Conservation (phyloP, 2,329 filamentous ascomycete species). For the Fusarium sambucinum region DNA sequence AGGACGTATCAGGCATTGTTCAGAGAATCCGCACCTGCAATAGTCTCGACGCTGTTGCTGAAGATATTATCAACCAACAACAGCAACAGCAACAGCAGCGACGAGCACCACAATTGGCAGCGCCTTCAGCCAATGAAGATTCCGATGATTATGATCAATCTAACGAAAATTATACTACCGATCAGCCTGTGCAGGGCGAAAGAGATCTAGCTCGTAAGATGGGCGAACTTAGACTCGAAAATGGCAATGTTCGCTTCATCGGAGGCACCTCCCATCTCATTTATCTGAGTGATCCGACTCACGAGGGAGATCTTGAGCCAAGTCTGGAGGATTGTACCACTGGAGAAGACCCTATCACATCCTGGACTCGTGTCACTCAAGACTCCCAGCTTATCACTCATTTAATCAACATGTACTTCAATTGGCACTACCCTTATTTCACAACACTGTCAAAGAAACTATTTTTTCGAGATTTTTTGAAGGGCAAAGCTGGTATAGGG, state of each 20-base stretch:
- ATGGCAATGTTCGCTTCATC: conserved; percentile 90
- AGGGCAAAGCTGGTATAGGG: conserved; percentile 70
- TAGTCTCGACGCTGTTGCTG: conserved; percentile 67
- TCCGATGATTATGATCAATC: conserved; percentile 57
- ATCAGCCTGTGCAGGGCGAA: conserved; percentile 69
- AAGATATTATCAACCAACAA: conserved; percentile 60
- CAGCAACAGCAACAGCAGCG: conserved; percentile 53
- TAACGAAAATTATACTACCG: conserved; percentile 56
- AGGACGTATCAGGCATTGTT: conserved; percentile 85
- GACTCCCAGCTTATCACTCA: conserved; percentile 85
- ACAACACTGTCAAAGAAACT: conserved; percentile 87
- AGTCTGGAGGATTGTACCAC: conserved; percentile 61
- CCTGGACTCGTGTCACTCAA: conserved; percentile 88
- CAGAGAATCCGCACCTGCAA: conserved; percentile 89
- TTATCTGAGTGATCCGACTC: conserved; percentile 71
- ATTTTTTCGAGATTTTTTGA: conserved; percentile 87
- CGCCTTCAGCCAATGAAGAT: conserved; percentile 54
- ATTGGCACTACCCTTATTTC: conserved; percentile 97
- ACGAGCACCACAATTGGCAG: conserved; percentile 49
- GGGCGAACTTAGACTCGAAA: conserved; percentile 88
- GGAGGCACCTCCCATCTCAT: conserved; percentile 95
- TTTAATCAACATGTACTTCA: conserved; percentile 97
- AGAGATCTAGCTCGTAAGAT: conserved; percentile 90
- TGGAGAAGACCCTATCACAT: conserved; percentile 77
- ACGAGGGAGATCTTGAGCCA: conserved; percentile 55